These are phyloP conservation scores for Metschnikowia colocasiae DNA, from an alignment of 805 yeast genomes.

Conservation along the genomic window DNA sequence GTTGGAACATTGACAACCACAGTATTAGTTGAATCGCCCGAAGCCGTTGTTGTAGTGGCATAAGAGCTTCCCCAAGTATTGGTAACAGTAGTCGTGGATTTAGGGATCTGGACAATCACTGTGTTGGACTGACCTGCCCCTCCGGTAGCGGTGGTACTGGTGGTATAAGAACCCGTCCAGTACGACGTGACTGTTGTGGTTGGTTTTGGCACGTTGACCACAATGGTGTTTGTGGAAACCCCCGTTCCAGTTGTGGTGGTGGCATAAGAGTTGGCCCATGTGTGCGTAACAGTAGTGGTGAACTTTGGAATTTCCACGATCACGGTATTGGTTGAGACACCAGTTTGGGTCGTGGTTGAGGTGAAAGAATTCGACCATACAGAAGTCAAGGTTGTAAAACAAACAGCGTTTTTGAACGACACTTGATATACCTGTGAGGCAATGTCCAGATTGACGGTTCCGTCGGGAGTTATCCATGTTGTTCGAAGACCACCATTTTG, in stretches of 20 bases:
- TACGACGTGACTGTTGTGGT: conserved; percentile 9
- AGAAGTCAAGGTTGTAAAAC: conserved; percentile 7
- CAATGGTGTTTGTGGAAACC: conserved; percentile 7
- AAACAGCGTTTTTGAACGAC: conserved; percentile 6
- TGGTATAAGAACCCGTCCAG: conserved; percentile 10
- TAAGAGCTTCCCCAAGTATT: conserved; percentile 12
- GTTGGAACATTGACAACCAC: conserved; percentile 12
- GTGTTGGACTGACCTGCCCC: conserved; percentile 11
- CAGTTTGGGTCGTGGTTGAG: conserved; percentile 7
- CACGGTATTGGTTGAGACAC: conserved; percentile 20
- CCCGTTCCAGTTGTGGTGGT: conserved; percentile 9
- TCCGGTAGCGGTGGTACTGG: conserved; percentile 18
- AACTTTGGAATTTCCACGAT: conserved; percentile 12
- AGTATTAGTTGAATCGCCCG: conserved; percentile 6
- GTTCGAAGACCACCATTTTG: conserved; percentile 13
- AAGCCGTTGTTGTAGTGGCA: conserved; percentile 7
- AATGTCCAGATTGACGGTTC: conserved; percentile 5
- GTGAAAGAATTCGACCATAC: conserved; percentile 7
- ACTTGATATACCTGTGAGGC: conserved; percentile 11
- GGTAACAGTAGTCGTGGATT: conserved; percentile 9
- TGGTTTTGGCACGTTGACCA: conserved; percentile 10
- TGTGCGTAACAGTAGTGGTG: conserved; percentile 6
- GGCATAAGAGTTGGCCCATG: conserved; percentile 5
- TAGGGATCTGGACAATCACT: conserved; percentile 13
- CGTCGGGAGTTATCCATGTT: conserved; percentile 5